phyloP scores from a whole-genome alignment of 768 basidiomycete species.

The Neoboletus subvelutipes region DNA sequence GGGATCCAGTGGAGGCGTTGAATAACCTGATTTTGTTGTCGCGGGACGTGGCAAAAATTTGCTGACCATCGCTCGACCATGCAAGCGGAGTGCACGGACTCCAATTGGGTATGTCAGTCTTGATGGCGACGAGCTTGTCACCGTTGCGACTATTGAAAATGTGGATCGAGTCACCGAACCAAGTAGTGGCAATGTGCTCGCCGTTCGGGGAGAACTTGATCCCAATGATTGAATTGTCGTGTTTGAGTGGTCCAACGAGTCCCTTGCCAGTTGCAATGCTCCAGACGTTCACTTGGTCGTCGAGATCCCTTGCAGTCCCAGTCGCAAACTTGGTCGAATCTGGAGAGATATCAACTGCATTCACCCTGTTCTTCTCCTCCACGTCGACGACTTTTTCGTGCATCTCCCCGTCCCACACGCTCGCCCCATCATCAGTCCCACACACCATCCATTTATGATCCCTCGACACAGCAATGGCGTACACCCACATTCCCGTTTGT shows the following conservation, averaged over 20 bases:
- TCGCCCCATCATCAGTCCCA: neutral
- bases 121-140: neutral
- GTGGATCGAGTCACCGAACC: fast-evolving
- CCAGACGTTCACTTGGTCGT: neutral
- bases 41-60: neutral
- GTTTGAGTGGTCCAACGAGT: neutral
- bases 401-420: too few species aligned
- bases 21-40: neutral
- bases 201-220: neutral
- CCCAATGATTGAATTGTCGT: fast-evolving
- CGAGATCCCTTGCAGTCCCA: neutral
- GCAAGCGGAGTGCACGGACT: neutral
- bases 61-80: neutral
- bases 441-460: neutral
- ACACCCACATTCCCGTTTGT: neutral
- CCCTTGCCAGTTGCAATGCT: neutral
- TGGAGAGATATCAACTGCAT: too few species aligned
- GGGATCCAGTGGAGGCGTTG: neutral
- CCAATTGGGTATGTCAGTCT: fast-evolving
- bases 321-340: neutral
- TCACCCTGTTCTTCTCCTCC: too few species aligned
- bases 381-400: neutral
- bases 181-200: neutral
- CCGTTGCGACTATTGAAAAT: neutral
- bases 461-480: neutral